Base-by-base conservation (phyloP, 768 basidiomycete species). In the Floccularia luteovirens region DNA sequence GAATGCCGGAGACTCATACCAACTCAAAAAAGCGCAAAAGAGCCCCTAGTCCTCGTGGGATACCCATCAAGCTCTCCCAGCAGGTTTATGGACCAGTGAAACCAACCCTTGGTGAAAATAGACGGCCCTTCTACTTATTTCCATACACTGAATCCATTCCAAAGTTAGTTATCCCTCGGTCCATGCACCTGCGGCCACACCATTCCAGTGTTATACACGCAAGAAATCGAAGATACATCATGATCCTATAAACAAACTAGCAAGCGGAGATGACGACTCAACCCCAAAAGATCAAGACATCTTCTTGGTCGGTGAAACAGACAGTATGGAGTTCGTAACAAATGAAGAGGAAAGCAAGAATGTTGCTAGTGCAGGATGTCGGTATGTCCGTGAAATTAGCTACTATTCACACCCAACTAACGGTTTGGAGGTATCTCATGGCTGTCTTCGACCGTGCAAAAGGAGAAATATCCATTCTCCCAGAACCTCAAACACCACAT, bases 221-320 rank as follows among this genome's bases (percentile, higher is more conserved):
- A 76, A 72, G 38, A 69, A 59, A 46, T 50, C 56, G 41, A 69
- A 64, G 52, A 56, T 53, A n/a, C n/a, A n/a, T n/a, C n/a, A n/a
- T n/a, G n/a, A n/a, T 22, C 35, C 42, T 37, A 48, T 39, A 41
- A 28, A 41, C 5, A 46, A 44, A 35, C 45, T 54, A 36, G 50
- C 57, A 35, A 56, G 60, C 24, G 56, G 48, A 4, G 50, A 52
- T 17, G 56, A 51, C 14, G 41, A 45, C 3, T 49, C 7, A 34
- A 8, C 27, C 27, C 10, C 10, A 8, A 34, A 53, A 7, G 52
- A 54, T 22, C 50, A 55, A 25, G 53, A 63, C n/a, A 50, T 72
- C 7, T 49, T 88, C 11, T 66, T 94, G 17, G 87, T 79, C 0
- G 93, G 85, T 3, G 91, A 94, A 63, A 86, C 87, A n/a, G 70